These are phyloP conservation scores for Lojkania enalia DNA, from an alignment of 2,329 filamentous ascomycete genomes.

Conservation along the genomic window DNA sequence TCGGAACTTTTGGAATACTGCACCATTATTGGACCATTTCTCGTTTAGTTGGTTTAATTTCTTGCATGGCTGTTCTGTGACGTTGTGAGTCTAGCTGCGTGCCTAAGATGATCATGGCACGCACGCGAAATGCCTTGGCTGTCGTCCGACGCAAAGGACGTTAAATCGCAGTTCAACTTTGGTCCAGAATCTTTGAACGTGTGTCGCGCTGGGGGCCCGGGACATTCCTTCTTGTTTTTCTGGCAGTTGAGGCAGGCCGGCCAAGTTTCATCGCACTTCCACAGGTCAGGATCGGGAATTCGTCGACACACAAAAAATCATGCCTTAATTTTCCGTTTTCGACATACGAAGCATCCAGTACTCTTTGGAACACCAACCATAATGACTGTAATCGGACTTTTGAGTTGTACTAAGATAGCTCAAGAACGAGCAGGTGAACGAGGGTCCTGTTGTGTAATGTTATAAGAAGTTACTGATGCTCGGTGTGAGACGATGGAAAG, in stretches of 20 bases:
- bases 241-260: slow-evolving; percentile 39
- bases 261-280: slow-evolving; percentile 40
- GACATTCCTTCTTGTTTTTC: slow-evolving; percentile 39
- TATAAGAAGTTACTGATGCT: too few species aligned
- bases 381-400: too few species aligned
- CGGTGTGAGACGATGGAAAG: too few species aligned
- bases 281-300: slow-evolving; percentile 3
- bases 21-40: slow-evolving; percentile 31
- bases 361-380: slow-evolving; percentile 43
- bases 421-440: too few species aligned
- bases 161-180: slow-evolving; percentile 13
- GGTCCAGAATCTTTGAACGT: slow-evolving; percentile 37
- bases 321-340: slow-evolving; percentile 40
- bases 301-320: neutral
- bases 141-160: slow-evolving; percentile 1
- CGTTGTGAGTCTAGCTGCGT: neutral
- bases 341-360: slow-evolving; percentile 38
- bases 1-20: slow-evolving; percentile 32
- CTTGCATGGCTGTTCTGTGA: slow-evolving; percentile 18
- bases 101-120: too few species aligned
- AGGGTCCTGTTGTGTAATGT: too few species aligned
- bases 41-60: slow-evolving; percentile 29
- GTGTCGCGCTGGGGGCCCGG: slow-evolving; percentile 38
- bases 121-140: neutral
- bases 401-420: too few species aligned